Evolutionary conservation across 768 basidiomycete species (phyloP).

Genomic region (Rhizopogon sp.): DNA sequence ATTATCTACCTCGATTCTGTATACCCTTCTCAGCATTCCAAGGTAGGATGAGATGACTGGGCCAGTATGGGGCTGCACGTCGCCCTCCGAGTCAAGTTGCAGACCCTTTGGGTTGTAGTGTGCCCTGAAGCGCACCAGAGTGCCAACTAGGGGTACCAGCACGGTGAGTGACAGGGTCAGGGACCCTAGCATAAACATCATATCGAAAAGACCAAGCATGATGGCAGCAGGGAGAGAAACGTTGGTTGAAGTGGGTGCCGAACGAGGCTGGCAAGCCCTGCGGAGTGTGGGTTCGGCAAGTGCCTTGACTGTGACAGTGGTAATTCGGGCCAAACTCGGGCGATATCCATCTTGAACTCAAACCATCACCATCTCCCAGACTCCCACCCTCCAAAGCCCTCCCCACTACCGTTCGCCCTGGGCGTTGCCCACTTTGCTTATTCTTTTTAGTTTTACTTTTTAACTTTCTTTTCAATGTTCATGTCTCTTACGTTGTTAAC

Average conservation of each 20-base stretch:
- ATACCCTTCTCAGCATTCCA: slow-evolving; percentile 67
- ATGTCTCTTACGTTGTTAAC: not conserved
- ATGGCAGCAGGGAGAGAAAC: slow-evolving; percentile 6
- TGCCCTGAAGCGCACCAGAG: slow-evolving; percentile 72
- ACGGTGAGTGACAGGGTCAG: slow-evolving; percentile 49
- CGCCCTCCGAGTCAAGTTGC: slow-evolving; percentile 72
- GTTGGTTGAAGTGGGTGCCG: not conserved
- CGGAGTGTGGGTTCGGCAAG: slow-evolving; percentile 19
- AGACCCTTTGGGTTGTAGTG: slow-evolving; percentile 86
- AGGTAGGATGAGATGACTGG: slow-evolving; percentile 76
- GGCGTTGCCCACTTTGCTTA: not conserved
- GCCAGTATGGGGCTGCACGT: slow-evolving; percentile 69
- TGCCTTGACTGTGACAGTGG: slow-evolving; percentile 17
- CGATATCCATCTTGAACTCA: slow-evolving; percentile 21
- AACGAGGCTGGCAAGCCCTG: slow-evolving; percentile 1
- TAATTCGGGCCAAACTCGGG: slow-evolving; percentile 10
- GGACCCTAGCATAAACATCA: slow-evolving; percentile 40
- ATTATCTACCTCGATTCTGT: slow-evolving; percentile 61
- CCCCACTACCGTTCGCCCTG: not conserved
- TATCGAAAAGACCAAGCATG: slow-evolving; percentile 32
- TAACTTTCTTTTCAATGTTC: not conserved
- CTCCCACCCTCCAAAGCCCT: too few relatives aligned
- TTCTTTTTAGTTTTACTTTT: not conserved
- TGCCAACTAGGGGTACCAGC: slow-evolving; percentile 59
- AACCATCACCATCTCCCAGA: slow-evolving; percentile 25